These are phyloP conservation scores for Trametes punicea DNA, from an alignment of 768 basidiomycete genomes.

Conservation along the genomic window DNA sequence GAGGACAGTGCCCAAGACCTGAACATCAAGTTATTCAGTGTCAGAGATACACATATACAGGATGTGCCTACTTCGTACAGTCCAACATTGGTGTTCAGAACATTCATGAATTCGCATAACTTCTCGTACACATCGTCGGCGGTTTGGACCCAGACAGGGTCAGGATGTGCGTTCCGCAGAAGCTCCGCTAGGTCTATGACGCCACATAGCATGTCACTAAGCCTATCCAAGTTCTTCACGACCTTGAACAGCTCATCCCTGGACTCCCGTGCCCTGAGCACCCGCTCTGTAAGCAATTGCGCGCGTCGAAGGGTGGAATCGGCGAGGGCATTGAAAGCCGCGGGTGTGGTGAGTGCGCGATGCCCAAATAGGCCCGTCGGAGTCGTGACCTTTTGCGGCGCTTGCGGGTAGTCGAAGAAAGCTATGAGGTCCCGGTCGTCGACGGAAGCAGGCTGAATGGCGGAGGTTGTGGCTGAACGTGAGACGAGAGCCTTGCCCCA, in stretches of 20 bases:
- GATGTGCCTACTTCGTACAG: slow-evolving; percentile 72
- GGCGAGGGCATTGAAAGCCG: slow-evolving; percentile 67
- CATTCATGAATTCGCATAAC: slow-evolving; percentile 96
- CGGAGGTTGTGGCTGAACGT: slow-evolving; percentile 37
- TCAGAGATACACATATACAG: slow-evolving; percentile 1
- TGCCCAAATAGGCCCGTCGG: slow-evolving; percentile 86
- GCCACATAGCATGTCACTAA: slow-evolving; percentile 93
- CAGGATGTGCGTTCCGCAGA: slow-evolving; percentile 90
- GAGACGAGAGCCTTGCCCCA: neutral
- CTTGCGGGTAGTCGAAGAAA: slow-evolving; percentile 67
- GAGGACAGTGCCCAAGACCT: slow-evolving; percentile 73
- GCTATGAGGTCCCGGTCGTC: slow-evolving; percentile 66
- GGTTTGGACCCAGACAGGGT: slow-evolving; percentile 74
- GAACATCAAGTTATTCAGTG: neutral
- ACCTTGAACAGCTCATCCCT: slow-evolving; percentile 75
- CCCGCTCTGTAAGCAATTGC: slow-evolving; percentile 78
- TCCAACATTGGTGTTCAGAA: slow-evolving; percentile 89
- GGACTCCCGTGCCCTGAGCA: slow-evolving; percentile 69
- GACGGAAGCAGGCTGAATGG: slow-evolving; percentile 50
- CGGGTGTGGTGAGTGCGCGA: slow-evolving; percentile 63
- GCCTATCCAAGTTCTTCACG: slow-evolving; percentile 93
- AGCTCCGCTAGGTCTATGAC: slow-evolving; percentile 97
- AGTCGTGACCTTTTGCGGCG: slow-evolving; percentile 37
- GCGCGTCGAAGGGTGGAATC: slow-evolving; percentile 80
- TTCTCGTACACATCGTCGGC: slow-evolving; percentile 88